Base-by-base conservation (phyloP, 768 basidiomycete species). In the Cubamyces lactineus region DNA sequence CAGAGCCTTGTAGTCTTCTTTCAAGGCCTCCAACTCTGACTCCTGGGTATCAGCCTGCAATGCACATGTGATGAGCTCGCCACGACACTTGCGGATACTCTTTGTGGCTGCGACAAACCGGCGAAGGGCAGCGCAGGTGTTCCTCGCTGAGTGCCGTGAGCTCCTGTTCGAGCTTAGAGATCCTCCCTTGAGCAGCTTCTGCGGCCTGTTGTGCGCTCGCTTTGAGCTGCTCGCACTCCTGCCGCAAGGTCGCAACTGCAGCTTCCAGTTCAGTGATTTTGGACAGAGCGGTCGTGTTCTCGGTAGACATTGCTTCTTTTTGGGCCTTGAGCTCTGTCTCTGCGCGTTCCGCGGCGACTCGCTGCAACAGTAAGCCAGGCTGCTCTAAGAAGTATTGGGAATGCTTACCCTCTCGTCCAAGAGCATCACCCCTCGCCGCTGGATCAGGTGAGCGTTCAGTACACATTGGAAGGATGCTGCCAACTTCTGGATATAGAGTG, bases 1-100 rank as follows among this genome's bases (percentile, higher is more conserved):
- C 30, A 62, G 49, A 7, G 7, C 30, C 45, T 57, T 57, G 17
- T 48, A 28, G 17, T 57, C 61, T 15, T 53, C 55, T 30, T 23
- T 46, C 11, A 62, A 23, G 0, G 26, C 15, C 2, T 26, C 42
- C 5, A 62, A 23, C 9, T 62, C 61, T 11, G 30, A 13, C 1
- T 53, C 61, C 5, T 34, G 59, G 0, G 43, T 23, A 19, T 57
- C 30, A 6, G 17, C 16, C 55, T 57, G n/a, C 15, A 15, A 40
- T 3, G 16, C 6, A 2, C n/a, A 2, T 39, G 1, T 12, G 40
- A 8, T 41, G 6, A 6, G n/a, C 13, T 16, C 26, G 40, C 38
- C 5, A 16, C 11, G 19, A 38, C 39, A 13, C 19, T 1, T 17
- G 2, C 5, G n/a, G 34, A 3, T 3, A 7, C 26, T 12, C 3